phyloP scores from a whole-genome alignment of 371 early-diverging fungal species.

The Cokeromyces recurvatus region DNA sequence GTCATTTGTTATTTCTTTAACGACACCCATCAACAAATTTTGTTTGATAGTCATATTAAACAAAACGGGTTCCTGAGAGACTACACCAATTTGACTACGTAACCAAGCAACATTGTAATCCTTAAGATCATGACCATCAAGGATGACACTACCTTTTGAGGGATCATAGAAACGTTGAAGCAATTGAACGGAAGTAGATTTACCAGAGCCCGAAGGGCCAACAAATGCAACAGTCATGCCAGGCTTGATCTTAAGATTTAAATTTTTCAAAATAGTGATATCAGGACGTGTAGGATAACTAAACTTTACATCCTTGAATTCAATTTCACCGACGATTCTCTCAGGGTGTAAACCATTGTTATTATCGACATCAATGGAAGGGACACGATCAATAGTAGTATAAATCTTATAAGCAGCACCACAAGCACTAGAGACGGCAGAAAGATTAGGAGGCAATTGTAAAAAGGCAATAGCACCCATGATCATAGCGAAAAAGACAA shows the following conservation, averaged over 20 bases:
- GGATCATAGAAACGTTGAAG: constrained; percentile 90
- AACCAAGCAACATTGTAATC: constrained; percentile 67
- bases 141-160: constrained; percentile 48
- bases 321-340: constrained; percentile 60
- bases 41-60: constrained; percentile 79
- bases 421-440: constrained; percentile 54
- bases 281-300: constrained; percentile 74
- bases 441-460: constrained; percentile 53
- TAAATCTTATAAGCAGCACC: constrained; percentile 68
- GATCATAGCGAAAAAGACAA: constrained; percentile 66
- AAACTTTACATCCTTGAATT: constrained; percentile 68
- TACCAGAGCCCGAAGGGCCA: constrained; percentile 81
- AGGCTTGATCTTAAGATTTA: constrained; percentile 61
- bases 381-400: constrained; percentile 69
- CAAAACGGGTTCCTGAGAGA: constrained; percentile 87
- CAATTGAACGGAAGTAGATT: constrained; percentile 85
- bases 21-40: constrained; percentile 72
- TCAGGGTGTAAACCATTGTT: constrained; percentile 49
- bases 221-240: constrained; percentile 78
- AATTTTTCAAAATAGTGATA: constrained; percentile 57
- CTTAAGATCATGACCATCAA: constrained; percentile 72
- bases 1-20: constrained; percentile 44
- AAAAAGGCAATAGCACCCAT: constrained; percentile 47
- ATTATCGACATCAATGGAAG: constrained; percentile 55
- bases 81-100: constrained; percentile 78